Evolutionary conservation across 2,329 filamentous ascomycete species (phyloP).

Genomic region (Cladosporium sp.): DNA sequence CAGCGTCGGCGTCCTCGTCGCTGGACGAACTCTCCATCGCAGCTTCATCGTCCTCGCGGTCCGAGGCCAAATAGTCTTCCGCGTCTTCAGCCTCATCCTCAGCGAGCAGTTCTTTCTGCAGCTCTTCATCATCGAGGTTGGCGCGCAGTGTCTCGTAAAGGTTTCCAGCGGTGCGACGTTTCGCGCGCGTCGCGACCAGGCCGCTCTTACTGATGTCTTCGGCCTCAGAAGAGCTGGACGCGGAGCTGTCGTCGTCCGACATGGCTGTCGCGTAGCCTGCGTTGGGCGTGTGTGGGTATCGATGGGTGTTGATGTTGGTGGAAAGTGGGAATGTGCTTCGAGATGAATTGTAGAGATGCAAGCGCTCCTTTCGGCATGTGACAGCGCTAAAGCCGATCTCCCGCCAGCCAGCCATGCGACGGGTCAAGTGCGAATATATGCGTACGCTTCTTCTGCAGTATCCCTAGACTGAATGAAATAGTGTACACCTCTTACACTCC

Average conservation of each 20-base stretch:
- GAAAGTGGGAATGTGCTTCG: neutral
- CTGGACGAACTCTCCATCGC: constrained; percentile 83
- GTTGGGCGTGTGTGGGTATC: neutral
- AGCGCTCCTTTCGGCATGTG: constrained; percentile 6
- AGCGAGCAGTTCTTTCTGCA: constrained; percentile 42
- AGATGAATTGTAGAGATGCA: neutral
- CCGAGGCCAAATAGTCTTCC: constrained; percentile 43
- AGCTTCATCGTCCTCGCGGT: constrained; percentile 58
- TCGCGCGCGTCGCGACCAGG: constrained; percentile 71
- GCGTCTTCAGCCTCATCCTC: constrained; percentile 55
- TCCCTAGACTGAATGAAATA: neutral
- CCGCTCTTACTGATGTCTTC: constrained; percentile 40
- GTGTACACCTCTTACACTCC: too few relatives aligned
- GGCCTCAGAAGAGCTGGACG: constrained; percentile 18
- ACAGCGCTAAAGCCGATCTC: neutral
- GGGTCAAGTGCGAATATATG: neutral
- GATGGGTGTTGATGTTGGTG: neutral
- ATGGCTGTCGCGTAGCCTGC: constrained; percentile 1
- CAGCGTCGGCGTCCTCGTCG: constrained; percentile 64
- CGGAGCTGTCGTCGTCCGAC: constrained; percentile 16
- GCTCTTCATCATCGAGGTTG: constrained; percentile 49
- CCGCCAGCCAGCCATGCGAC: neutral
- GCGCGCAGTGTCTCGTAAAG: constrained; percentile 76
- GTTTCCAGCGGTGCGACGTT: constrained; percentile 80
- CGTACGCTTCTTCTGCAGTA: neutral